These are phyloP conservation scores for Zea mays DNA, from an alignment of 176 grass and related monocot genomes.

Conservation along the genomic window Zm-B73-REFERENCE-NAM-5.0 NC_050101.1:83675001-83675500, in stretches of 20 bases:
- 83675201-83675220: constrained; percentile 39
- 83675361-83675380: constrained; percentile 35
- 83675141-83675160: constrained; percentile 77
- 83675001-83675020: no score
- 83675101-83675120: constrained; percentile 57
- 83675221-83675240: not conserved
- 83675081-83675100: constrained; percentile 85
- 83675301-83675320: constrained; percentile 55
- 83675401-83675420: constrained; percentile 52
- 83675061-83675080: constrained; percentile 87
- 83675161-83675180: constrained; percentile 83
- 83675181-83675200: constrained; percentile 80
- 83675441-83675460: constrained; percentile 76
- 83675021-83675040: constrained; percentile 69
- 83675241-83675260: constrained; percentile 36
- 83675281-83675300: constrained; percentile 53
- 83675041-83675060: constrained; percentile 67
- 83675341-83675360: constrained; percentile 48
- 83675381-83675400: constrained; percentile 58
- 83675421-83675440: constrained; percentile 55
- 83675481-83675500: constrained; percentile 64
- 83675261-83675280: constrained; percentile 28
- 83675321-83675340: constrained; percentile 50
- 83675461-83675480: constrained; percentile 54
- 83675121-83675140: constrained; percentile 67